A percentile compares a stretch with the other conserved stretches of the same genome.
phyloP scores from a whole-genome alignment of 225 moss, liverwort and hornwort species.

The Pseudisothecium myosuroides region DNA sequence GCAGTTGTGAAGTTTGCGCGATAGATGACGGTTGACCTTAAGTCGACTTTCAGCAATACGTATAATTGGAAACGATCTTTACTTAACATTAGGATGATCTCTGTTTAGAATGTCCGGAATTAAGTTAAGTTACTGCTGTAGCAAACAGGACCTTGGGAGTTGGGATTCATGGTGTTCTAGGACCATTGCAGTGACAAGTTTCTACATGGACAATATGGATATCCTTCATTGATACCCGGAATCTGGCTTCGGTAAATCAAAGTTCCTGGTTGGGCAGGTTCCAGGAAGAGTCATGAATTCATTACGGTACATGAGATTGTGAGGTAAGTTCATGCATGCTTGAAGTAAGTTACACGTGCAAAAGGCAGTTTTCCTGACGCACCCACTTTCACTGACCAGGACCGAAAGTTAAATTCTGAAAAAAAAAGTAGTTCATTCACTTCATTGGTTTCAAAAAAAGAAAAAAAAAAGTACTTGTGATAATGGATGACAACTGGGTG shows the following conservation, averaged over 20 bases:
- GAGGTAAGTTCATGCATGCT: neutral
- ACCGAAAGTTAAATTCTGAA: too few relatives aligned
- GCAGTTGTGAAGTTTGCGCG: neutral
- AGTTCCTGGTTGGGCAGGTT: neutral
- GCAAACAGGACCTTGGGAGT: neutral
- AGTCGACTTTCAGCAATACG: neutral
- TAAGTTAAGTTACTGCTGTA: neutral
- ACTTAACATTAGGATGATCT: neutral
- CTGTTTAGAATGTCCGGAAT: neutral
- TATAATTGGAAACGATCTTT: neutral
- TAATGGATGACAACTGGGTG: neutral
- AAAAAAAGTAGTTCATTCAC: too few relatives aligned
- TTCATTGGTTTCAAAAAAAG: too few relatives aligned
- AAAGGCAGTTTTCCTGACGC: neutral
- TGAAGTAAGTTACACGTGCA: neutral
- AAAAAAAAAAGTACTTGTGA: neutral
- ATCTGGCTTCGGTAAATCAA: neutral
- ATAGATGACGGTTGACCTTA: neutral
- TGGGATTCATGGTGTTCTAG: neutral
- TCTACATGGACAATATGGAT: neutral
- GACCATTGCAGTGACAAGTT: neutral
- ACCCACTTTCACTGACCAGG: neutral
- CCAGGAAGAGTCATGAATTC: neutral
- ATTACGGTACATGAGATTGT: neutral
- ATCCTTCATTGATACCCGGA: neutral